phyloP scores from a whole-genome alignment of 306 rosid genomes.

The Cajanus cajan region DNA sequence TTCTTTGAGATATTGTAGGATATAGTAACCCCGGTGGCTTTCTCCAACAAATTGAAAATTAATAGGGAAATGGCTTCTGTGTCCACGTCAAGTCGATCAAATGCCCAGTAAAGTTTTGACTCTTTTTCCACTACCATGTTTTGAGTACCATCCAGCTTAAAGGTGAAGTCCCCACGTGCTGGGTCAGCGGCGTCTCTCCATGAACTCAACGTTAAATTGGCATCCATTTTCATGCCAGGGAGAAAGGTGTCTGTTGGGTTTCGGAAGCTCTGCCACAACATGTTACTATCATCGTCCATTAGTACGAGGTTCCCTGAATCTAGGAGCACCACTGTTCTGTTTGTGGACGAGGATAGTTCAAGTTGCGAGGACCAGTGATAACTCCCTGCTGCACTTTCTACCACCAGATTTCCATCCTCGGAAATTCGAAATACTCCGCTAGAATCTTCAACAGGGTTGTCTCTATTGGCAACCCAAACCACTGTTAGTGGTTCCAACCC shows the following conservation, averaged over 20 bases:
- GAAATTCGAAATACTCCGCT: constrained; percentile 25
- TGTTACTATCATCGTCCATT: not conserved
- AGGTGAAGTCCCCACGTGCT: not conserved
- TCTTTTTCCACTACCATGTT: not conserved
- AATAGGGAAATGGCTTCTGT: not conserved
- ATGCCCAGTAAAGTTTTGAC: not conserved
- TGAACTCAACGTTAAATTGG: constrained; percentile 12
- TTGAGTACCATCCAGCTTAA: not conserved
- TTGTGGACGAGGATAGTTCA: not conserved
- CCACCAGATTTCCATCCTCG: constrained; percentile 32
- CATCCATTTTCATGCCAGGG: constrained; percentile 42
- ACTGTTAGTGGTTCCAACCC: not conserved
- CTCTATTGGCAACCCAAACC: constrained; percentile 57
- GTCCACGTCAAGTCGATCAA: not conserved
- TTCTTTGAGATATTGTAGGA: too few relatives aligned
- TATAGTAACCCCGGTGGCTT: not conserved
- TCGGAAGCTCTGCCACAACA: constrained; percentile 50
- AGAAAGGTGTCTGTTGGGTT: constrained; percentile 54
- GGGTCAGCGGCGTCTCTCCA: constrained; percentile 38
- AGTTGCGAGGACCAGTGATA: constrained; percentile 14
- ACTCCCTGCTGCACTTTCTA: not conserved
- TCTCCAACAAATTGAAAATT: not conserved
- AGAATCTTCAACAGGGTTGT: not conserved
- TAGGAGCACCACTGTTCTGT: constrained; percentile 28
- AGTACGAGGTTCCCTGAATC: constrained; percentile 52